Percentiles rank a stretch among this genome's conserved stretches.
Conservation (phyloP, 1,139 yeast genomes). For the Scheffersomyces parashehatae region DNA sequence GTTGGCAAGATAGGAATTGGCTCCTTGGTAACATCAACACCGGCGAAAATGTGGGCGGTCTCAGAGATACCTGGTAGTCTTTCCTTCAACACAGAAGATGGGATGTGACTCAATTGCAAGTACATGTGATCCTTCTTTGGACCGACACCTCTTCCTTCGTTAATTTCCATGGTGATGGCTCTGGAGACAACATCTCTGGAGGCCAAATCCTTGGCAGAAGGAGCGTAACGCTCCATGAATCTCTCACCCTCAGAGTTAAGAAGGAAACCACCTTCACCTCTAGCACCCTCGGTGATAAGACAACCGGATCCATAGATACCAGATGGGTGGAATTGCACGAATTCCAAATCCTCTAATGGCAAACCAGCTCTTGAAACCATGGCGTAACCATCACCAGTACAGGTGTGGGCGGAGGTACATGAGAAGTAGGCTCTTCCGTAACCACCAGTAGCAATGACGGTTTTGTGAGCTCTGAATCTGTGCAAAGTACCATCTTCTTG, state of each 20-base stretch:
- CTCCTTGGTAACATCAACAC: conserved; percentile 98
- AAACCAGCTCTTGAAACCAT: conserved; percentile 98
- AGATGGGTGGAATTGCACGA: conserved; percentile 98
- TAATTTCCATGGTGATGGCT: conserved; percentile 97
- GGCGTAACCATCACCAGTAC: conserved; percentile 99
- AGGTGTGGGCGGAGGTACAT: conserved; percentile 98
- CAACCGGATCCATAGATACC: conserved; percentile 99
- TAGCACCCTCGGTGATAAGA: conserved; percentile 97
- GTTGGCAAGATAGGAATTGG: conserved; percentile 99
- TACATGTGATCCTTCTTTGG: conserved; percentile 92
- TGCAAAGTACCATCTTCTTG: conserved; percentile 99
- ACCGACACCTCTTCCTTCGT: conserved; percentile 99
- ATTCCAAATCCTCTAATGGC: conserved; percentile 96
- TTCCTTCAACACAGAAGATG: conserved; percentile 87
- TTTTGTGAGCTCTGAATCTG: conserved; percentile 95
- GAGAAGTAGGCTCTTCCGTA: conserved; percentile 98
- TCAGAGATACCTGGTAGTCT: conserved; percentile 99
- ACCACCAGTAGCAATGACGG: conserved; percentile 98
- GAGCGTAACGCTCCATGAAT: conserved; percentile 99
- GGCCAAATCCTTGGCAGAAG: conserved; percentile 97
- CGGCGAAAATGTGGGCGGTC: conserved; percentile 97
- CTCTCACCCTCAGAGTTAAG: conserved; percentile 98
- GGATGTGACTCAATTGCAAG: conserved; percentile 93
- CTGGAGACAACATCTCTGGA: conserved; percentile 98
- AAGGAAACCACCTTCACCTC: conserved; percentile 99